phyloP scores from a whole-genome alignment of 495 filamentous ascomycete genomes.

The Penicillium goetzii region DNA sequence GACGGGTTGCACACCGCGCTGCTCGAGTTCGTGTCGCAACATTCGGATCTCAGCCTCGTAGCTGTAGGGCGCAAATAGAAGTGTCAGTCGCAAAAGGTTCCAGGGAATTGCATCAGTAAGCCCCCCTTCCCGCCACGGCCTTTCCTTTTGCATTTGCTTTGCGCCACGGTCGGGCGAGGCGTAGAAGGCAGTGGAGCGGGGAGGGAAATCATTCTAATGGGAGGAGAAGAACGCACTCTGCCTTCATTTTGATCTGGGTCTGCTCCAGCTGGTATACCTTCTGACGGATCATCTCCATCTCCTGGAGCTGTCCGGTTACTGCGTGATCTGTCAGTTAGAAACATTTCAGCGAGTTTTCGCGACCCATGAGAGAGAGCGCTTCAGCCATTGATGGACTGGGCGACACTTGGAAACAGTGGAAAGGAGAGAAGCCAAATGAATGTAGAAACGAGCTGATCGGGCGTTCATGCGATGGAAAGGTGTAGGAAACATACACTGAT shows the following conservation, averaged over 20 bases:
- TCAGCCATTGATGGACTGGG: slow-evolving; percentile 24
- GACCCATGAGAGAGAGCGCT: slow-evolving; percentile 16
- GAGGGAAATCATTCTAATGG: not conserved
- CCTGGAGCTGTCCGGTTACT: slow-evolving; percentile 87
- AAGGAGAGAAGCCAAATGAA: not conserved
- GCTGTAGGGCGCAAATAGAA: slow-evolving; percentile 47
- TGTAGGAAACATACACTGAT: slow-evolving; percentile 71
- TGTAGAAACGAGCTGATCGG: not conserved
- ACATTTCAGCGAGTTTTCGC: slow-evolving; percentile 35
- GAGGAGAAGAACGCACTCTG: slow-evolving; percentile 65
- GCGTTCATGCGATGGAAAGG: not conserved
- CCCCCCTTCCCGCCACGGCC: too few relatives aligned
- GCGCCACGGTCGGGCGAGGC: slow-evolving; percentile 2
- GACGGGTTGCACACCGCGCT: slow-evolving; percentile 73
- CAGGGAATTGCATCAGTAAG: not conserved
- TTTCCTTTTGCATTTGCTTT: not conserved
- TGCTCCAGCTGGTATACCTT: slow-evolving; percentile 92
- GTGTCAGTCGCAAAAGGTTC: slow-evolving; percentile 6
- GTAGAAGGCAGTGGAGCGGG: not conserved
- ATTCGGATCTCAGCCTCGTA: slow-evolving; percentile 90
- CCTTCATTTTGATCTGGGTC: slow-evolving; percentile 80
- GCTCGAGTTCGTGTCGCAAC: slow-evolving; percentile 86
- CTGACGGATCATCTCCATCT: slow-evolving; percentile 89
- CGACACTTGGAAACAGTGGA: slow-evolving; percentile 12
- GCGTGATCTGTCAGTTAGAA: slow-evolving; percentile 37